Percentiles rank a stretch among this genome's conserved stretches.
Conservation (phyloP, 1,284 basidiomycete genomes). For the Papiliotrema flavescens region DNA sequence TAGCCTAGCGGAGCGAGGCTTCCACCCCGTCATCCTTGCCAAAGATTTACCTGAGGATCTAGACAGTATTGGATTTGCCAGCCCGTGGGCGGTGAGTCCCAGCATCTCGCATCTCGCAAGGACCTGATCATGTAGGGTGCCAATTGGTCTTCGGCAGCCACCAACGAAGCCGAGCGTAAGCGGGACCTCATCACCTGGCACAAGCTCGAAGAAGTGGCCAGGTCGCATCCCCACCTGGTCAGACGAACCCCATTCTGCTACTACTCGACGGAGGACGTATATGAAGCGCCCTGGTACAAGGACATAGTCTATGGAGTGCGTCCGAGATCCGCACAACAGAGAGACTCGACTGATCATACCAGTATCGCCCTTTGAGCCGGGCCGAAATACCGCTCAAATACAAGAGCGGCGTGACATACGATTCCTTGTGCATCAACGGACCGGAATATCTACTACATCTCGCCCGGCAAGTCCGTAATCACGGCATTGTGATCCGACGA, state of each 20-base stretch:
- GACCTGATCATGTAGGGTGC: slow-evolving; percentile 54
- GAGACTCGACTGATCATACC: not conserved
- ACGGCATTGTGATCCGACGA: slow-evolving; percentile 39
- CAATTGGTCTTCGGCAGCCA: slow-evolving; percentile 63
- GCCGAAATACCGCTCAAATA: slow-evolving; percentile 1
- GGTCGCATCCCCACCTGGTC: slow-evolving; percentile 20
- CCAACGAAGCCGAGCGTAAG: slow-evolving; percentile 50
- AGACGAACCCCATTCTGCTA: not conserved
- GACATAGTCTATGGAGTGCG: slow-evolving; percentile 11
- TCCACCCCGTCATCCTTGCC: slow-evolving; percentile 60
- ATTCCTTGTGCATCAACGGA: slow-evolving; percentile 46
- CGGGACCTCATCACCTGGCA: slow-evolving; percentile 44
- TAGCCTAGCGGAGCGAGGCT: slow-evolving; percentile 48
- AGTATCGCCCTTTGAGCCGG: not conserved
- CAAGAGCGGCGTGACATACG: slow-evolving; percentile 38
- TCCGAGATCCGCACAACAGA: not conserved
- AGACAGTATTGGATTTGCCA: slow-evolving; percentile 60
- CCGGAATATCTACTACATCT: slow-evolving; percentile 46
- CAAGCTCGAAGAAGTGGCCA: slow-evolving; percentile 51
- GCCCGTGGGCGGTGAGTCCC: slow-evolving; percentile 64
- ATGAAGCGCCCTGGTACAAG: slow-evolving; percentile 8
- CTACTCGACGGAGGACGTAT: slow-evolving; percentile 3
- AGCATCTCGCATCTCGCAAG: too few species aligned
- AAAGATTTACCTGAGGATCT: slow-evolving; percentile 64
- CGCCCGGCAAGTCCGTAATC: slow-evolving; percentile 21